Percentiles rank a stretch among this genome's conserved stretches.
phyloP scores from a whole-genome alignment of 345 rosid genomes.

The Clarkia xantiana region DNA sequence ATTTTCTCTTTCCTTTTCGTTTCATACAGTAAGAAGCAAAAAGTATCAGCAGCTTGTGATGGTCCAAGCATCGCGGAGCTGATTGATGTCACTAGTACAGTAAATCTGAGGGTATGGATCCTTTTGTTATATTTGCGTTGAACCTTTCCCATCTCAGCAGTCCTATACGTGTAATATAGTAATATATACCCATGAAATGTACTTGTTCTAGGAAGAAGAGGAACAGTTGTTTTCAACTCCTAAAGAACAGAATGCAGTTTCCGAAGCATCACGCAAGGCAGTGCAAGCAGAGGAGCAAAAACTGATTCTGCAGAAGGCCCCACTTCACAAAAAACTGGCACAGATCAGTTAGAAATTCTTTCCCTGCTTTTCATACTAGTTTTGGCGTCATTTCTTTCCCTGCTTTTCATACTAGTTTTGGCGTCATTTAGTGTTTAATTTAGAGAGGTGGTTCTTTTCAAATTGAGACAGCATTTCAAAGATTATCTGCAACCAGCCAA shows the following conservation, averaged over 20 bases:
- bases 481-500: no score
- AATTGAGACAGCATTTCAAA: no score
- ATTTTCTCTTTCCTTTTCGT: slow-evolving; percentile 1
- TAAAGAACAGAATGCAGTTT: slow-evolving; percentile 75
- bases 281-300: slow-evolving; percentile 92
- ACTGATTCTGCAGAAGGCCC: slow-evolving; percentile 64
- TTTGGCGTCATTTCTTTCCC: not conserved
- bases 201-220: slow-evolving; percentile 72
- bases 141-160: slow-evolving; percentile 1
- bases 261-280: slow-evolving; percentile 85
- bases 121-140: slow-evolving; percentile 4
- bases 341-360: slow-evolving; percentile 48
- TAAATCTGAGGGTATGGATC: slow-evolving; percentile 71
- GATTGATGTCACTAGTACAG: slow-evolving; percentile 98
- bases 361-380: not conserved
- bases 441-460: no score
- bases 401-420: not conserved
- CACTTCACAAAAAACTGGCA: slow-evolving; percentile 78
- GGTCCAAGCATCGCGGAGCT: slow-evolving; percentile 98
- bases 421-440: no score
- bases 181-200: not conserved
- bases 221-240: slow-evolving; percentile 75
- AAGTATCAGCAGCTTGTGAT: slow-evolving; percentile 47
- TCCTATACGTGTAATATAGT: no score
- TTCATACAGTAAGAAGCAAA: slow-evolving; percentile 78